Conservation (phyloP, 257 asterid genomes). For the Leonotis leonurus region DNA sequence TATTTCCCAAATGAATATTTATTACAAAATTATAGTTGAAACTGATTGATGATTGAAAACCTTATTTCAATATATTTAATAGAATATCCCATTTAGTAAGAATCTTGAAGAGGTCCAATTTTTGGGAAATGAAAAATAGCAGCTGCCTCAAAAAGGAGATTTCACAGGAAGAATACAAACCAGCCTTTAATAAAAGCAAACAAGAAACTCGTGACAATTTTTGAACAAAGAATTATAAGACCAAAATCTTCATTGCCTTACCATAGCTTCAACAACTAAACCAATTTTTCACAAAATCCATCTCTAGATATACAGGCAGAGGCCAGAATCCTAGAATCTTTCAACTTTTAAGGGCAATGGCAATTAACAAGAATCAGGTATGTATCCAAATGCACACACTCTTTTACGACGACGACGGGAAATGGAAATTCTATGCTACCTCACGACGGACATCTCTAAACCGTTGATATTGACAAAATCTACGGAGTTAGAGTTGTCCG, state of each 20-base stretch:
- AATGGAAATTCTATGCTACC: neutral
- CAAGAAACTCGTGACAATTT: conserved; percentile 24
- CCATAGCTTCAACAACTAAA: neutral
- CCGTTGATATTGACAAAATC: neutral
- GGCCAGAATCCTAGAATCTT: neutral
- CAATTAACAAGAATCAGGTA: conserved; percentile 18
- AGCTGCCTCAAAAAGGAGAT: neutral
- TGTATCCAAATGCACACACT: neutral
- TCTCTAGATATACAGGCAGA: neutral
- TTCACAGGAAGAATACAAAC: neutral
- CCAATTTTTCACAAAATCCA: neutral
- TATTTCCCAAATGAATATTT: too few species aligned
- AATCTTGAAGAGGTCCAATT: neutral
- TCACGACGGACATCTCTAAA: neutral
- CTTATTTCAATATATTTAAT: too few species aligned
- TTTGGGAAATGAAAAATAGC: neutral
- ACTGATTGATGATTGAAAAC: too few species aligned
- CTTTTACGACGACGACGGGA: neutral
- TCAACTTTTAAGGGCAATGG: neutral
- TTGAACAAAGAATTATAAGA: neutral
- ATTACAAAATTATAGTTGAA: too few species aligned
- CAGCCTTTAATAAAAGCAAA: neutral
- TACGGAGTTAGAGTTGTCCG: neutral
- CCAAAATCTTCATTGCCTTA: neutral
- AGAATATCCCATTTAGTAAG: too few species aligned